Evolutionary conservation across 345 rosid genomes (phyloP), one percentile per base, ranked within the genome.

Genomic region (Leavenworthia alabamica): DNA sequence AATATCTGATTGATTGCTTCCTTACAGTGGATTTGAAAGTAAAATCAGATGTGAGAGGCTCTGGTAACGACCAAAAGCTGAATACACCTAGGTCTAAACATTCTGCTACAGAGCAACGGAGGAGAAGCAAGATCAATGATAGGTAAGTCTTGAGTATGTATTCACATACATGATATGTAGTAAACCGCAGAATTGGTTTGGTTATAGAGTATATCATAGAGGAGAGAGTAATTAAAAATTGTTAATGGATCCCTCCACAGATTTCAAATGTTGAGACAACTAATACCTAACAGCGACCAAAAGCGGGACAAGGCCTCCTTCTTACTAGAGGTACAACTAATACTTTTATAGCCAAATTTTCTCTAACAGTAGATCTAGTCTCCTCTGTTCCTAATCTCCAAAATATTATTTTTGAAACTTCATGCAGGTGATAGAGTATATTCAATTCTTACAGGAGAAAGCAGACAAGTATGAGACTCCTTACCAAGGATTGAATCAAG

Each of bases 41-140:
- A 26, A 80, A 79, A 69, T 79, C 80, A 64, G 85, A 79, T 1
- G 79, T 82, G 22, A 86, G 74, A 79, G 79, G 71, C 60, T 63
- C 73, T 8, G 53, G 69, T 37, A 56, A 33, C 11, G 94, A 88
- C 27, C 86, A 82, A 77, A 86, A 81, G 69, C 81, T 82, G 10
- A 81, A 79, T 74, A 88, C 91, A 9, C 91, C 96, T 7, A 79
- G 94, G 47, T 90, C 97, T 51, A 90, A 90, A 73, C 97, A 90
- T 74, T 90, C 97, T 33, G 90, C 96, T 0, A 90, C 97, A 0
- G 96, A 90, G 80, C 96, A 90, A 73, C 86, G 94, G 12, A 69
- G 97, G 66, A 82, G 97, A 68, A 88, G 97, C 79, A 90, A 90
- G 70, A 90, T 90, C 60, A 90, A 86, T 58, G 88, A 90, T 75